Evolutionary conservation across 495 filamentous ascomycete genomes (phyloP).

Genomic region (Podospora conica): DNA sequence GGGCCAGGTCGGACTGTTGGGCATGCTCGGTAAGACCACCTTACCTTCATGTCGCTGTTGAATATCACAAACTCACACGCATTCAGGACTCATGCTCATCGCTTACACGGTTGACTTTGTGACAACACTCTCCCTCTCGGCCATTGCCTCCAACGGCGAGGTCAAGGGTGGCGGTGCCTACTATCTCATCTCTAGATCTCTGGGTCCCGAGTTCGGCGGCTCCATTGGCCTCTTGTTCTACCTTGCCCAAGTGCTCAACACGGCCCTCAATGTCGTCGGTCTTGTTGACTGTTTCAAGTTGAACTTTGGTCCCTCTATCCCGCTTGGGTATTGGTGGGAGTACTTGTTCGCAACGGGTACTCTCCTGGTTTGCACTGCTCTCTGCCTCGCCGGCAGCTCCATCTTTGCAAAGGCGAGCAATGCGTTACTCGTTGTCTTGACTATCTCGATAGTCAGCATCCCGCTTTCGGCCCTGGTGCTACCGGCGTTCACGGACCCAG

Average conservation of each 20-base stretch:
- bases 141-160: slow-evolving; percentile 85
- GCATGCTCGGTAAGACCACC: slow-evolving; percentile 60
- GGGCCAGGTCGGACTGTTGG: slow-evolving; percentile 70
- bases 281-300: slow-evolving; percentile 75
- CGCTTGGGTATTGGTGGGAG: slow-evolving; percentile 66
- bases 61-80: slow-evolving; percentile 7
- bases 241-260: slow-evolving; percentile 77
- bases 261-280: slow-evolving; percentile 83
- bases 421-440: slow-evolving; percentile 65
- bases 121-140: slow-evolving; percentile 79
- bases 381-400: slow-evolving; percentile 74
- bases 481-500: slow-evolving; percentile 57
- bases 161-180: slow-evolving; percentile 85
- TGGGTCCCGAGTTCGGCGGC: slow-evolving; percentile 88
- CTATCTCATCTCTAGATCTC: slow-evolving; percentile 78
- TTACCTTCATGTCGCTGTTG: neutral
- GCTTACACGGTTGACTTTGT: slow-evolving; percentile 74
- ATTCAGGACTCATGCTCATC: slow-evolving; percentile 60
- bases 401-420: slow-evolving; percentile 78
- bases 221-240: slow-evolving; percentile 89
- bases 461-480: slow-evolving; percentile 65
- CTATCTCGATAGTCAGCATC: slow-evolving; percentile 74
- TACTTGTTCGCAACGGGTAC: slow-evolving; percentile 74
- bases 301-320: slow-evolving; percentile 68
- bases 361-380: slow-evolving; percentile 64